Evolutionary conservation across 352 stramenopile genomes (phyloP).

Genomic region (Globisporangium ultimum): DNA sequence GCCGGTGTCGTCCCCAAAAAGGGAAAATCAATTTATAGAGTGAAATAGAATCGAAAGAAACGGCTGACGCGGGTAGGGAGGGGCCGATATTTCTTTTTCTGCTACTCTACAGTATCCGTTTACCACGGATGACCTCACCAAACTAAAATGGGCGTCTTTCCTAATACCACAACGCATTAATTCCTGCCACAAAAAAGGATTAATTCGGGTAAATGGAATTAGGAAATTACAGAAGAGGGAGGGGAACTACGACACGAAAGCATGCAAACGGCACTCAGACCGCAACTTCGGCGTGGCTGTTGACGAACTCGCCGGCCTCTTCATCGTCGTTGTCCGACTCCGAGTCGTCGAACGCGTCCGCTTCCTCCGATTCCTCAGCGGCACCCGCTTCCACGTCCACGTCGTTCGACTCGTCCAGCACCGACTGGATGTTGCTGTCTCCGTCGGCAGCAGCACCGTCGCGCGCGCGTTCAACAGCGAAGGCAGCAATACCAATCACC

Average conservation of each 20-base stretch:
- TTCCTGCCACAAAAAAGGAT: not conserved
- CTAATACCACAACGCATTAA: too few species aligned
- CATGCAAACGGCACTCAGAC: slow-evolving; percentile 19
- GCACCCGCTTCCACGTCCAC: slow-evolving; percentile 53
- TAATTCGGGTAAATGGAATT: not conserved
- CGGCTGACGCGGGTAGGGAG: not conserved
- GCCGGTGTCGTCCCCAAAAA: not conserved
- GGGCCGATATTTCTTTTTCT: not conserved
- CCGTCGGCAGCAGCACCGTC: slow-evolving; percentile 15
- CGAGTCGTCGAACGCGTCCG: slow-evolving; percentile 45
- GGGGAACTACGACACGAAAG: not conserved
- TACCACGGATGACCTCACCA: too few species aligned
- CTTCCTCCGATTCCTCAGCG: slow-evolving; percentile 32
- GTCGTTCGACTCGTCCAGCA: slow-evolving; percentile 41
- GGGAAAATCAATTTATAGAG: slow-evolving; percentile 7
- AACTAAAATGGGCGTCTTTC: too few species aligned
- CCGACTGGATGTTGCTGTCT: slow-evolving; percentile 29
- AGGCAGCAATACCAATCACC: slow-evolving; percentile 55
- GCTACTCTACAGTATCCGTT: too few species aligned
- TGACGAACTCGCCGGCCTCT: slow-evolving; percentile 59
- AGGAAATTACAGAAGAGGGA: not conserved
- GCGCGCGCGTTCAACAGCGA: slow-evolving; percentile 39
- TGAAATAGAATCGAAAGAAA: slow-evolving; percentile 3
- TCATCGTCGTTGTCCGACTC: slow-evolving; percentile 46
- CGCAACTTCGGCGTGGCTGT: slow-evolving; percentile 24